Percentiles rank a stretch among this genome's conserved stretches.
Conservation (phyloP, 345 rosid species). For the Eucalyptus tenuipes region DNA sequence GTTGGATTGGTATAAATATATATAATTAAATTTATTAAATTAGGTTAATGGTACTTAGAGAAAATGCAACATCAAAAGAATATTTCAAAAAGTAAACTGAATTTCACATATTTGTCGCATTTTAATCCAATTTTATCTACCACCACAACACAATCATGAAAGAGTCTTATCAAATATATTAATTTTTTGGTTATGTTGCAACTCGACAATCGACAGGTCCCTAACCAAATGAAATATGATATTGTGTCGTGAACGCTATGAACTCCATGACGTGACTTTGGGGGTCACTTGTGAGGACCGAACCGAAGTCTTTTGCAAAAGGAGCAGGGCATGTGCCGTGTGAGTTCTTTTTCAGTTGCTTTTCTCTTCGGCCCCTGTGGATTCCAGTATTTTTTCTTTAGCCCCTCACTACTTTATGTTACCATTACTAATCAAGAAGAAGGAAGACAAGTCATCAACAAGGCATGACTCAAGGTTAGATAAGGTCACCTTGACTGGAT, state of each 20-base stretch:
- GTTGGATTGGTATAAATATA: background rate
- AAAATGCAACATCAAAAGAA: background rate
- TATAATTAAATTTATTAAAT: background rate
- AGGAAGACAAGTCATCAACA: background rate
- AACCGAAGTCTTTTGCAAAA: background rate
- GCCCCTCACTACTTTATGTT: background rate
- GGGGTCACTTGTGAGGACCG: background rate
- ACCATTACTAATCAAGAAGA: background rate
- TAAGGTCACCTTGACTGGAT: constrained; percentile 52
- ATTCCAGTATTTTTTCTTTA: background rate
- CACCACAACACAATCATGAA: background rate
- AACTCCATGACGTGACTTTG: background rate
- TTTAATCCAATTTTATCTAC: background rate
- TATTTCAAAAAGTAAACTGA: background rate
- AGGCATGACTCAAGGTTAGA: background rate
- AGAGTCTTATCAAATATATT: background rate
- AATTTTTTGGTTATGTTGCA: background rate
- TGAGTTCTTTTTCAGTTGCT: background rate
- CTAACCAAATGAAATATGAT: background rate
- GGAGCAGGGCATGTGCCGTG: background rate
- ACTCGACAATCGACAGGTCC: background rate
- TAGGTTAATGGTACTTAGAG: background rate
- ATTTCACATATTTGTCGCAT: background rate
- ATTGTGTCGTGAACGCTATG: background rate
- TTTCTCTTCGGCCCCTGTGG: background rate